phyloP scores from a whole-genome alignment of 176 grass and related monocot genomes.

The Zizania latifolia region DNA sequence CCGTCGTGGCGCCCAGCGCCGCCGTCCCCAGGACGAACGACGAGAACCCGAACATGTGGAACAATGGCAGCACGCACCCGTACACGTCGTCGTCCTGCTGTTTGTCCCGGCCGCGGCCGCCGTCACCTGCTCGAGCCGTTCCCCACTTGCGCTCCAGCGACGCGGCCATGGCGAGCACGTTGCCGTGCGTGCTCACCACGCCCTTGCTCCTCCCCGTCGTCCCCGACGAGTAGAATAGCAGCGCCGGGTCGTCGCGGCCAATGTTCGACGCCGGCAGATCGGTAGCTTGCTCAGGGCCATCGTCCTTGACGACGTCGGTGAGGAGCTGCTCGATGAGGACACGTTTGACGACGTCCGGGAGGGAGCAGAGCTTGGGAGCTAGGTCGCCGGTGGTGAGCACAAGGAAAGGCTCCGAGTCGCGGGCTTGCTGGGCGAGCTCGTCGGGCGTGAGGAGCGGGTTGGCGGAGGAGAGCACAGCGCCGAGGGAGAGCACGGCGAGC shows the following conservation, averaged over 20 bases:
- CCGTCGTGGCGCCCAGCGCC: constrained; percentile 27
- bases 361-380: constrained; percentile 17
- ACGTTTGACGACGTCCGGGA: not conserved
- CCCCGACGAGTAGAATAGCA: constrained; percentile 54
- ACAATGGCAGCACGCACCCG: constrained; percentile 47
- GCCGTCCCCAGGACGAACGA: constrained; percentile 33
- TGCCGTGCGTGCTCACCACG: constrained; percentile 43
- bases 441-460: constrained; percentile 35
- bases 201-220: constrained; percentile 66
- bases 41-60: constrained; percentile 57
- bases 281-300: too few species aligned
- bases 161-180: constrained; percentile 23
- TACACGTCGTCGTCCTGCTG: constrained; percentile 12
- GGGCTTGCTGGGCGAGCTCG: constrained; percentile 33
- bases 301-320: not conserved
- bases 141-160: constrained; percentile 21
- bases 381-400: constrained; percentile 29
- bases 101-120: not conserved
- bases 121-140: too few species aligned
- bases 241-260: constrained; percentile 3
- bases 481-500: constrained; percentile 39
- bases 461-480: constrained; percentile 43
- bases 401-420: constrained; percentile 26
- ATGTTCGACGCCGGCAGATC: not conserved
- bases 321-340: constrained; percentile 40